Conservation (phyloP, 1,284 basidiomycete species). For the Ustilago nuda region DNA sequence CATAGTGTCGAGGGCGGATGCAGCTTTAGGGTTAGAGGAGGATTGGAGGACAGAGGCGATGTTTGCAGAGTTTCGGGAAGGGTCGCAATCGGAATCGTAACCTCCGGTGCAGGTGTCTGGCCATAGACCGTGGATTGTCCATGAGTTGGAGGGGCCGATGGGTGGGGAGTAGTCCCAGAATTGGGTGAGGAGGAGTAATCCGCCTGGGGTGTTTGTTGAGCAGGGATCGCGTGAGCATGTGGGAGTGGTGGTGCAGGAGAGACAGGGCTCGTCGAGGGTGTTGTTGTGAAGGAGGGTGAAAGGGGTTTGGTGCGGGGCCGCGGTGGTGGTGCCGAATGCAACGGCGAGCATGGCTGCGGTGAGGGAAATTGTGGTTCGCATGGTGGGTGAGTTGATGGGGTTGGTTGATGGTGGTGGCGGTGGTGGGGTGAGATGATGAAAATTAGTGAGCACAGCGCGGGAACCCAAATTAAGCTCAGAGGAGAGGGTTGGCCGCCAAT, state of each 20-base stretch:
- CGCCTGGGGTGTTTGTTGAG: constrained; percentile 50
- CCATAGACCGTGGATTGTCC: constrained; percentile 59
- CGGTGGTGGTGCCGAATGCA: constrained; percentile 3
- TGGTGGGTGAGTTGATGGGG: constrained; percentile 3
- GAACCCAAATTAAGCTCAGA: constrained; percentile 1
- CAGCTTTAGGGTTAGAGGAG: constrained; percentile 18
- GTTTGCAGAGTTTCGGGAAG: constrained; percentile 29
- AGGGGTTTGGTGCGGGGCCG: constrained; percentile 13
- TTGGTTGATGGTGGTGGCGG: neutral
- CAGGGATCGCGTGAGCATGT: constrained; percentile 37
- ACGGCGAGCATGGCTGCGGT: constrained; percentile 1
- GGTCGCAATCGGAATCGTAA: constrained; percentile 46
- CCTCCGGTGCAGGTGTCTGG: constrained; percentile 51
- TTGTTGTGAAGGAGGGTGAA: constrained; percentile 8
- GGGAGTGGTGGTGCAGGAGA: constrained; percentile 32
- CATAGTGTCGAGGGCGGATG: constrained; percentile 42
- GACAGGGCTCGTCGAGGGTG: constrained; percentile 20
- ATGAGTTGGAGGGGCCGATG: constrained; percentile 47
- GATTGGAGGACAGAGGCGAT: constrained; percentile 30
- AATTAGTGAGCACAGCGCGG: constrained; percentile 1
- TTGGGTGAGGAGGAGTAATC: constrained; percentile 47
- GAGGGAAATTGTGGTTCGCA: neutral
- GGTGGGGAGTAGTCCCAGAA: constrained; percentile 57
- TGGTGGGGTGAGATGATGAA: neutral
- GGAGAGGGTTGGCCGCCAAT: neutral